Percentiles rank a stretch among this genome's conserved stretches.
Evolutionary conservation across 352 stramenopile species (phyloP).

Genomic region (Phytophthora constricta): DNA sequence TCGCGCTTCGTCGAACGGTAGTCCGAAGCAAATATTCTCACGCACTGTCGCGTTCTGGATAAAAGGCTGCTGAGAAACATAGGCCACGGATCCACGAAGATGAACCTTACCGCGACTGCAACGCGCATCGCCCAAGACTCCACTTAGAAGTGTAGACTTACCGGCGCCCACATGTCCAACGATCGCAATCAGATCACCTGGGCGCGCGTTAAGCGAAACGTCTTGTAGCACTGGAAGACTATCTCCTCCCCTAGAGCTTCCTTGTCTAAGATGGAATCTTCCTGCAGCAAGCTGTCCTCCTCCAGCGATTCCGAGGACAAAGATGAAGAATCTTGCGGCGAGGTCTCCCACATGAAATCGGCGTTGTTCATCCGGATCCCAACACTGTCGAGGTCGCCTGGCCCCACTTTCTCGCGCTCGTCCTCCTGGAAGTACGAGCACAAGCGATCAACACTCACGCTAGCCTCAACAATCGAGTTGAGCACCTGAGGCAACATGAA

Average conservation of each 20-base stretch:
- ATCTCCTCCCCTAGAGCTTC: constrained; percentile 18
- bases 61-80: constrained; percentile 96
- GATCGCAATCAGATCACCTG: constrained; percentile 66
- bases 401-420: constrained; percentile 70
- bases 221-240: constrained; percentile 45
- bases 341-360: constrained; percentile 70
- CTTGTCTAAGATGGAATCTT: constrained; percentile 38
- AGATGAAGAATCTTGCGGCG: constrained; percentile 40
- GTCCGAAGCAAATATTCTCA: constrained; percentile 97
- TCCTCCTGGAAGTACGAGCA: constrained; percentile 62
- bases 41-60: constrained; percentile 97
- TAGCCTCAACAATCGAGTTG: constrained; percentile 94
- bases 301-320: constrained; percentile 26
- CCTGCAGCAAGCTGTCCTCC: constrained; percentile 38
- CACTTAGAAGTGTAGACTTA: constrained; percentile 77
- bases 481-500: constrained; percentile 97
- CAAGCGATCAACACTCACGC: constrained; percentile 68
- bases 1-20: constrained; percentile 65
- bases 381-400: constrained; percentile 71
- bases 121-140: constrained; percentile 66
- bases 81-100: constrained; percentile 92
- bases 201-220: constrained; percentile 71
- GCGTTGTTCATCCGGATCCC: constrained; percentile 50
- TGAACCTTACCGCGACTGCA: constrained; percentile 56
- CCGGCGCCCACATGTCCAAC: constrained; percentile 69